These are phyloP conservation scores for Solidago caesia DNA, from an alignment of 129 eudicot species.

Conservation along the genomic window DNA sequence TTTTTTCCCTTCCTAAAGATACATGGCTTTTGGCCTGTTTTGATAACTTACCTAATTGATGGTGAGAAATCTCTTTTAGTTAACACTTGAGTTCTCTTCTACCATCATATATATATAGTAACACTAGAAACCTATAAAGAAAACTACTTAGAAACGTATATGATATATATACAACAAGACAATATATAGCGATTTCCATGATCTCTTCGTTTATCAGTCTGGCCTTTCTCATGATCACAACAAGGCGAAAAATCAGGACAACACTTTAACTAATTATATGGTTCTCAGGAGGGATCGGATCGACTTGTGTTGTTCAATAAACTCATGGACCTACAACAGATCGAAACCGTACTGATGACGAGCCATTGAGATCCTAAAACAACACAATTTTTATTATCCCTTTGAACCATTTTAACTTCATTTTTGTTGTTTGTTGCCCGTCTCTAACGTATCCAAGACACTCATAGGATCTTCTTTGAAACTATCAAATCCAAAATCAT, in stretches of 20 bases:
- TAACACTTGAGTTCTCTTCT: constrained; percentile 26
- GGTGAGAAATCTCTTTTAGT: constrained; percentile 37
- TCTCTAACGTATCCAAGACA: constrained; percentile 43
- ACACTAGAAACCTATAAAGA: constrained; percentile 9
- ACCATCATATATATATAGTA: constrained; percentile 16
- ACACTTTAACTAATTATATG: not conserved
- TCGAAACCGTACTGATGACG: too few relatives aligned
- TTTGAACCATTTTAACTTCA: constrained; percentile 21
- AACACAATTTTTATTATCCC: not conserved
- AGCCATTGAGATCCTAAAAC: not conserved
- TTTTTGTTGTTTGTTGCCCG: constrained; percentile 34
- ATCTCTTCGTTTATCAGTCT: not conserved
- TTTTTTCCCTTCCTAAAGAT: not conserved
- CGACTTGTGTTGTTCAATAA: constrained; percentile 11
- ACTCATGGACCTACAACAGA: not conserved
- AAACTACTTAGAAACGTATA: constrained; percentile 40
- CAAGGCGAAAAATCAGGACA: constrained; percentile 12
- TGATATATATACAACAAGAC: constrained; percentile 11
- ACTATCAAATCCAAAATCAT: constrained; percentile 76
- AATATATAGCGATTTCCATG: not conserved
- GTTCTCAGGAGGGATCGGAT: not conserved
- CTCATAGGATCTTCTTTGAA: constrained; percentile 54
- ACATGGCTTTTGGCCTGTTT: constrained; percentile 5
- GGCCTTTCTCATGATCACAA: not conserved
- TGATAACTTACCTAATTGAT: constrained; percentile 29